Conservation (phyloP, 2,329 filamentous ascomycete species). For the Neonectria faginata region DNA sequence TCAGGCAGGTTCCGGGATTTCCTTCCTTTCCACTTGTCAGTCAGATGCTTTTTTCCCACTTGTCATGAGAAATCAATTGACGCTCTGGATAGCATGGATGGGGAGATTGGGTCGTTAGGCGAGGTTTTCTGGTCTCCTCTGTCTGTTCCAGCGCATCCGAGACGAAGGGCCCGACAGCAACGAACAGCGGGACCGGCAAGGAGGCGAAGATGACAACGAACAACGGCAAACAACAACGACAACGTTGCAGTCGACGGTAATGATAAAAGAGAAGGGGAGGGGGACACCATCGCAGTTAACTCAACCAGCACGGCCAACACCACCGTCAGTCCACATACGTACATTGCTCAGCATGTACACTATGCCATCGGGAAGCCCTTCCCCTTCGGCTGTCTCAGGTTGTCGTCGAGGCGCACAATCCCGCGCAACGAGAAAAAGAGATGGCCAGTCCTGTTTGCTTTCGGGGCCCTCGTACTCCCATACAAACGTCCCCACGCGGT, state of each 20-base stretch:
- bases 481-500: constrained; percentile 40
- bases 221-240: neutral
- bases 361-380: constrained; percentile 35
- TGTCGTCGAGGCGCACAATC: constrained; percentile 38
- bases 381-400: constrained; percentile 43
- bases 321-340: constrained; percentile 41
- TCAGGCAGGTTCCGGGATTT: constrained; percentile 26
- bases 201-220: neutral
- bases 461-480: constrained; percentile 32
- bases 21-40: constrained; percentile 36
- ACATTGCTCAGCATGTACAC: constrained; percentile 36
- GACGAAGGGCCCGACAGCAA: constrained; percentile 15
- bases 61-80: constrained; percentile 21
- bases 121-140: constrained; percentile 2
- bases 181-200: constrained; percentile 2
- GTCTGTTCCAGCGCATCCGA: constrained; percentile 14
- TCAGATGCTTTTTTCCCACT: constrained; percentile 26
- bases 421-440: constrained; percentile 33
- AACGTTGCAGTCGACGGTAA: neutral
- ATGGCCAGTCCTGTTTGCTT: constrained; percentile 27
- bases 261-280: neutral
- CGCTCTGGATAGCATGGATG: constrained; percentile 17
- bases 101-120: constrained; percentile 18
- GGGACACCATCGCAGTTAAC: constrained; percentile 29
- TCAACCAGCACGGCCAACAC: constrained; percentile 30